A percentile compares a stretch with the other conserved stretches of the same genome.
Conservation (phyloP, 2,329 filamentous ascomycete genomes). For the Neophaeococcomyces aloes region DNA sequence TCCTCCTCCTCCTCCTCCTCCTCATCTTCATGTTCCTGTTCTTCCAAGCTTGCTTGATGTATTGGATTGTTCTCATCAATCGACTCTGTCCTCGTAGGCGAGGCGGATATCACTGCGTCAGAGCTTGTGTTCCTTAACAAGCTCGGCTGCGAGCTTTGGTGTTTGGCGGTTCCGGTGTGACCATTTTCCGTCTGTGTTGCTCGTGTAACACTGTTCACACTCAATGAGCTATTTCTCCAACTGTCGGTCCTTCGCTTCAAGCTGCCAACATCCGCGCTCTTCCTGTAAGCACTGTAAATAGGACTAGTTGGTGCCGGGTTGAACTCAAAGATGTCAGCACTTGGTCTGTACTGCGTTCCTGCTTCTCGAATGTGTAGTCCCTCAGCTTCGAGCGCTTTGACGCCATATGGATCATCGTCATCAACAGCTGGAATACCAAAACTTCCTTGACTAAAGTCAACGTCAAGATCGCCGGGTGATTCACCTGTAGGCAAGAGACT, state of each 20-base stretch:
- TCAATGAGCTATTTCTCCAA: conserved; percentile 55
- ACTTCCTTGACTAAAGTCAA: conserved; percentile 35
- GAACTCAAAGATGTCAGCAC: conserved; percentile 74
- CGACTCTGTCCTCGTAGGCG: conserved; percentile 40
- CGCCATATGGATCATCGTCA: conserved; percentile 86
- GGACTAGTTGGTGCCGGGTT: conserved; percentile 67
- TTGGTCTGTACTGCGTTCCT: conserved; percentile 62
- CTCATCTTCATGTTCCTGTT: conserved; percentile 6
- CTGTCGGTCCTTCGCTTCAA: conserved; percentile 50
- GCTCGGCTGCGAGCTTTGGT: conserved; percentile 40
- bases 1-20: conserved; percentile 15
- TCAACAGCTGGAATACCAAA: conserved; percentile 72
- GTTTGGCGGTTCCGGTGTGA: conserved; percentile 31
- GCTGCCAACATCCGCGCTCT: conserved; percentile 61
- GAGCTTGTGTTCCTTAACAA: conserved; percentile 34
- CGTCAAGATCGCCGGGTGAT: conserved; percentile 63
- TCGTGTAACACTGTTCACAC: conserved; percentile 43
- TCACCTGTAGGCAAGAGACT: conserved; percentile 55
- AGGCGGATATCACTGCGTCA: conserved; percentile 25
- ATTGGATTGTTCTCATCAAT: conserved; percentile 23
- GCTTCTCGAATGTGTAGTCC: conserved; percentile 85
- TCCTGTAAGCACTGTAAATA: conserved; percentile 48
- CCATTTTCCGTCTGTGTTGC: conserved; percentile 54
- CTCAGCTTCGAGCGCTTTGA: conserved; percentile 80
- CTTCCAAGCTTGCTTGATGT: background rate